Percentiles rank a stretch among this genome's conserved stretches.
phyloP scores from a whole-genome alignment of 495 filamentous ascomycete species.

The Tricharina praecox region DNA sequence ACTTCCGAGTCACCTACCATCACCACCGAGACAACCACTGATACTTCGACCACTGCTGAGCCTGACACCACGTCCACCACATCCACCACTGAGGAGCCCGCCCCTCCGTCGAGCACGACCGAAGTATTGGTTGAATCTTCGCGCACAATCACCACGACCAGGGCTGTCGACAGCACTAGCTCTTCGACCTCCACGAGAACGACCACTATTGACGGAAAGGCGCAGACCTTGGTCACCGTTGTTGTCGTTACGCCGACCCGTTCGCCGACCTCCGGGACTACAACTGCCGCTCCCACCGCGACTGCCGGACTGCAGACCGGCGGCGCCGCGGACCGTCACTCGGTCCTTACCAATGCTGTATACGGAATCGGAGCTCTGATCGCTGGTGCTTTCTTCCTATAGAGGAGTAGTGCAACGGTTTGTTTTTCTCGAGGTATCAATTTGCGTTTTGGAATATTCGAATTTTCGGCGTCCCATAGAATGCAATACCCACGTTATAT shows the following conservation, averaged over 20 bases:
- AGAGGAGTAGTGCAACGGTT: neutral
- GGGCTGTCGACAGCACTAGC: neutral
- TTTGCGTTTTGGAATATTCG: neutral
- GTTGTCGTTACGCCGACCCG: constrained; percentile 1
- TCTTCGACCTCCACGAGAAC: neutral
- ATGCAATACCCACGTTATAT: neutral
- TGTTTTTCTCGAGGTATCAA: neutral
- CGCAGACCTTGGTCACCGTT: neutral
- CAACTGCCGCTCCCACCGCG: neutral
- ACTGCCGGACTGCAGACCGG: neutral
- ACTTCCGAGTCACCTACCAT: neutral
- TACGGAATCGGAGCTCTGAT: neutral
- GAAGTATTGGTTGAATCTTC: too few species aligned
- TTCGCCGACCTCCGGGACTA: neutral
- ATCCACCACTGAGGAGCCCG: neutral
- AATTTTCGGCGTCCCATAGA: neutral
- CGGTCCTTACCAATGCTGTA: neutral
- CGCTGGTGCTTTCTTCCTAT: neutral
- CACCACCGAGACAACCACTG: neutral
- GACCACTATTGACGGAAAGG: neutral
- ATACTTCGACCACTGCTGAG: neutral
- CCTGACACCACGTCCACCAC: neutral
- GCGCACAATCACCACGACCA: neutral
- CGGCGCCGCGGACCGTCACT: neutral
- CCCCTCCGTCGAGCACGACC: neutral